Evolutionary conservation across 2,329 filamentous ascomycete species (phyloP).

Genomic region (Exophiala oligosperma): DNA sequence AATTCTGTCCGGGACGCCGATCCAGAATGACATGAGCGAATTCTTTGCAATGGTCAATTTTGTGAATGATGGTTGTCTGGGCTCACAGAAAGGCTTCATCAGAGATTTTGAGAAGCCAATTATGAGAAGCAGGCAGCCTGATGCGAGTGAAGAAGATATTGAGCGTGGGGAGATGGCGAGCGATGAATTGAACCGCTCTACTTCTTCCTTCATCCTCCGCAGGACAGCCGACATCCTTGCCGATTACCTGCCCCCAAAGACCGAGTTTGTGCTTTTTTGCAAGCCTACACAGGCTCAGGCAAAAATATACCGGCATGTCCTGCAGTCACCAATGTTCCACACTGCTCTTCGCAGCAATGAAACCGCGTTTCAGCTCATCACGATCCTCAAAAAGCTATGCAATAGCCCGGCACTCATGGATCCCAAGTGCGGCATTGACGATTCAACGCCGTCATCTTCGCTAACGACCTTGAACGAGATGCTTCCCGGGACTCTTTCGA

Average conservation of each 20-base stretch:
- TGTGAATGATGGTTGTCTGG: slow-evolving; percentile 66
- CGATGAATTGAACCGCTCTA: slow-evolving; percentile 61
- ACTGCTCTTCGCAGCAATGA: slow-evolving; percentile 61
- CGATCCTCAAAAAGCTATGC: slow-evolving; percentile 71
- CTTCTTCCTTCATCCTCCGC: slow-evolving; percentile 65
- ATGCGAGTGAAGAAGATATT: slow-evolving; percentile 59
- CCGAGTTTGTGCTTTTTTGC: slow-evolving; percentile 68
- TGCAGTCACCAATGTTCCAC: slow-evolving; percentile 65
- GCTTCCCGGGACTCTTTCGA: slow-evolving; percentile 57
- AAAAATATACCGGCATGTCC: slow-evolving; percentile 61
- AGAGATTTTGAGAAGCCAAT: slow-evolving; percentile 66
- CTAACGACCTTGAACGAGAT: slow-evolving; percentile 51
- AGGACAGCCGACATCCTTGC: slow-evolving; percentile 66
- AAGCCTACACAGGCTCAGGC: slow-evolving; percentile 61
- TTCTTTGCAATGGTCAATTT: slow-evolving; percentile 70
- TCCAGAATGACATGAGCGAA: slow-evolving; percentile 68
- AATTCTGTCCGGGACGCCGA: slow-evolving; percentile 66
- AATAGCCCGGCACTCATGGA: slow-evolving; percentile 67
- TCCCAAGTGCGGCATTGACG: slow-evolving; percentile 48
- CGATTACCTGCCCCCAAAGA: slow-evolving; percentile 66
- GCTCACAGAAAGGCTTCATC: slow-evolving; percentile 63
- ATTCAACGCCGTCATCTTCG: slow-evolving; percentile 48
- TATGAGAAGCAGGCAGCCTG: slow-evolving; percentile 63
- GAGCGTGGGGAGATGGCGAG: slow-evolving; percentile 64
- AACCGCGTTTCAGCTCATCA: slow-evolving; percentile 67